Base-by-base conservation (phyloP, 1,139 yeast species). In the Nakaseomyces kungkrabaensis region DNA sequence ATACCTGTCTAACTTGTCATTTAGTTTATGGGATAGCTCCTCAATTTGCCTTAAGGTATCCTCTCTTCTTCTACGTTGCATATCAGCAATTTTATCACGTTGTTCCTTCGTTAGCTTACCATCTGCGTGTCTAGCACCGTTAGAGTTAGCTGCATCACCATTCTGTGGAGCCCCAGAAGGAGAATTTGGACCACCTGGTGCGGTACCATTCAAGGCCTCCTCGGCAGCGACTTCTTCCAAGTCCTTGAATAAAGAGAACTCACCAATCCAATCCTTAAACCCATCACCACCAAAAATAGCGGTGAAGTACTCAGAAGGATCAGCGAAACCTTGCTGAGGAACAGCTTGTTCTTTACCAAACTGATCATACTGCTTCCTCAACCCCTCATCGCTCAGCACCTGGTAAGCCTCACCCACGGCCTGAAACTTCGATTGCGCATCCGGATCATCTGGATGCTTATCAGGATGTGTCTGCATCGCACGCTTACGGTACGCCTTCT, bases 391-490 rank as follows among this genome's bases (percentile, higher is more conserved):
- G 45, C 81, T 77, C 51, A 81, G 67, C 0, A 81, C 85, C 59
- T 81, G 85, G 58, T 81, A 81, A 10, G 86, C 86, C 59, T 80
- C 81, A 29, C 85, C 84, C 11, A 81, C 80, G 53, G 77, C 82
- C 60, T 81, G 86, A 57, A 81, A 81, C 60, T 73, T 76, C 38
- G 64, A 56, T 26, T 85, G 87, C 1, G 89, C 88, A 32, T 71
- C 73, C 22, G 87, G 86, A 59, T 83, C 85, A 58, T 82, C 79
- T 5, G 96, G 97, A 61, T 90, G 88, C 72, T 92, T 92, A 68
- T 92, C 98, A 0, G 97, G 97, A 66, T 92, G 98, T 56, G 87
- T 84, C 52, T 71, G 74, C 61, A 90, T 81, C 5, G 97, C 97
- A 62, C 84, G 82, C 68, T 84, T 85, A 54, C 98, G 75, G 70